Percentiles rank a stretch among this genome's conserved stretches.
These are phyloP conservation scores for Fusarium nodosum DNA, from an alignment of 2,329 filamentous ascomycete species.

Conservation along the genomic window DNA sequence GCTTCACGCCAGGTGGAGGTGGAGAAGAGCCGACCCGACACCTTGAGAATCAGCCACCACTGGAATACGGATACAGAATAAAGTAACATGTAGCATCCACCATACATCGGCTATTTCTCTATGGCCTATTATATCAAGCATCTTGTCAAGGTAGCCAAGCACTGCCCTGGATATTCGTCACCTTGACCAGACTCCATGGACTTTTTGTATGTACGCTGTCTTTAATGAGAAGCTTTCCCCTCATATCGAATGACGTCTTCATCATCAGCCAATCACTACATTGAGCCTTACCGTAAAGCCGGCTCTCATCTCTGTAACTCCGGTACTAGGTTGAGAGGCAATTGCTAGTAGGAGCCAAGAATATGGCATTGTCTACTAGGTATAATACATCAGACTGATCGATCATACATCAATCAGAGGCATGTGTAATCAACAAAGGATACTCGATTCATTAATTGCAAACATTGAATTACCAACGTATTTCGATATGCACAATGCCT, in stretches of 20 bases:
- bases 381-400: background rate
- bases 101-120: constrained; percentile 14
- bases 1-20: constrained; percentile 27
- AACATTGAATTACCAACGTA: background rate
- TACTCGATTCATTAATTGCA: background rate
- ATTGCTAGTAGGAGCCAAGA: background rate
- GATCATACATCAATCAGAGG: background rate
- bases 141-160: background rate
- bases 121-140: background rate
- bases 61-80: constrained; percentile 4
- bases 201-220: background rate
- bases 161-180: constrained; percentile 23
- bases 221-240: constrained; percentile 17
- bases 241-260: constrained; percentile 37
- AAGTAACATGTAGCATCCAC: constrained; percentile 14
- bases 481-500: background rate
- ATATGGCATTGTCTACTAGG: background rate
- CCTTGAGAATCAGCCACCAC: constrained; percentile 12
- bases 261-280: constrained; percentile 10
- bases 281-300: constrained; percentile 5
- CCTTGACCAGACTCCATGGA: constrained; percentile 3
- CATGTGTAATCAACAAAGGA: background rate
- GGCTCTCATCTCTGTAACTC: background rate
- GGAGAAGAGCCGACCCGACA: background rate
- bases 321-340: background rate